Conservation (phyloP, 345 rosid genomes). For the Dipteronia dyeriana region DNA sequence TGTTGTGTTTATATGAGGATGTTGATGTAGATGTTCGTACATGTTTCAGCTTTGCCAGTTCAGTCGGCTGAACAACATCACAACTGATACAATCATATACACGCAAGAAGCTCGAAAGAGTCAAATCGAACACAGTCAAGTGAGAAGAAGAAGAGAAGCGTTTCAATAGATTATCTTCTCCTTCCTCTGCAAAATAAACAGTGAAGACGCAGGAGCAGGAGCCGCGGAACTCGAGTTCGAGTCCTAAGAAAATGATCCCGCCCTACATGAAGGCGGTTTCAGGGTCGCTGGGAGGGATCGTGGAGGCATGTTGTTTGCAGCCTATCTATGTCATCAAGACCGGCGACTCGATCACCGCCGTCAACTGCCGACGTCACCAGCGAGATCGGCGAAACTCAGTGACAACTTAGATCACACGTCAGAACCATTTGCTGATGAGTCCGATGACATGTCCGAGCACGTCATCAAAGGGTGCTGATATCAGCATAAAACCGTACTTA, state of each 20-base stretch:
- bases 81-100: background rate
- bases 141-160: conserved; percentile 13
- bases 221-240: background rate
- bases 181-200: background rate
- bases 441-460: too few species aligned
- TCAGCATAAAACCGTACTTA: too few species aligned
- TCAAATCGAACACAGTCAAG: background rate
- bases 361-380: too few species aligned
- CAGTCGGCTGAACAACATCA: background rate
- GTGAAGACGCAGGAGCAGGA: conserved; percentile 7
- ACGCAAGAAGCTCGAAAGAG: background rate
- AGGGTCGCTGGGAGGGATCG: conserved; percentile 83
- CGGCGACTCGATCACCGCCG: too few species aligned
- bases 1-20: background rate
- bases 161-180: conserved; percentile 4
- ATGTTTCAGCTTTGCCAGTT: background rate
- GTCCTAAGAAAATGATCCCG: conserved; percentile 47
- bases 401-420: too few species aligned
- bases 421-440: too few species aligned
- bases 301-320: conserved; percentile 89
- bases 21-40: too few species aligned
- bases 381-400: too few species aligned
- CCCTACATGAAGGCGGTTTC: conserved; percentile 90
- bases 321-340: conserved; percentile 97
- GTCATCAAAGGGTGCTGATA: too few species aligned